Evolutionary conservation across 2,329 filamentous ascomycete species (phyloP), one percentile per base, ranked within the genome.

Genomic region (Sporothrix brasiliensis): DNA sequence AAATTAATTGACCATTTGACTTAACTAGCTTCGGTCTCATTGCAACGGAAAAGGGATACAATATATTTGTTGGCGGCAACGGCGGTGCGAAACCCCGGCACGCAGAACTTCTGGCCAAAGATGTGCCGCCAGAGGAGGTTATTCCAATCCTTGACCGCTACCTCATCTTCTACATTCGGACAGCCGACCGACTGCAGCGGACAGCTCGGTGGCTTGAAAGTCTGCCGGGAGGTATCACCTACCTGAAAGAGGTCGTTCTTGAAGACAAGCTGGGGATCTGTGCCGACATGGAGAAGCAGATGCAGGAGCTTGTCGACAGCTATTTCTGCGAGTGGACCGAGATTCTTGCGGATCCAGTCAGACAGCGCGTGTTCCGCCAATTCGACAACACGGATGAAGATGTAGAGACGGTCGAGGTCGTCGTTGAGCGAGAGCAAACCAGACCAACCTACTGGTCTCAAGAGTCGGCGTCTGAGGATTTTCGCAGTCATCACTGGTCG

Each of bases 301-400:
- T 97, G 93, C 84, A 92, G 76, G 89, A 92, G 66, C 86, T 97
- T 0, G 92, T 97, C 6, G 90, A 89, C 74, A 88, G 87, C 19
- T 97, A 90, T 83, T 96, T 95, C 81, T 93, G 93, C 81, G 93
- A 97, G 81, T 97, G 93, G 93, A 92, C 91, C 16, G 92, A 94
- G 78, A 92, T 91, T 0, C 84, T 97, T 77, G 87, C 87, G 61
- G 85, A 89, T 71, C 91, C 92, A 0, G 85, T 87, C 65, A 86
- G 87, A 87, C 73, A 86, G 87, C 73, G 54, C 13, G 13, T 63
- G 6, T 97, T 97, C 83, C 82, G 84, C 54, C 93, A 97, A 79
- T 97, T 97, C 77, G 89, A 88, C 77, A 97, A 97, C 83, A 94
- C 92, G 0, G 78, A 83, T 16, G 92, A 94, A n/a, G 87, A 83